Base-by-base conservation (phyloP, 805 yeast genomes). In the Saturnispora besseyi region DNA sequence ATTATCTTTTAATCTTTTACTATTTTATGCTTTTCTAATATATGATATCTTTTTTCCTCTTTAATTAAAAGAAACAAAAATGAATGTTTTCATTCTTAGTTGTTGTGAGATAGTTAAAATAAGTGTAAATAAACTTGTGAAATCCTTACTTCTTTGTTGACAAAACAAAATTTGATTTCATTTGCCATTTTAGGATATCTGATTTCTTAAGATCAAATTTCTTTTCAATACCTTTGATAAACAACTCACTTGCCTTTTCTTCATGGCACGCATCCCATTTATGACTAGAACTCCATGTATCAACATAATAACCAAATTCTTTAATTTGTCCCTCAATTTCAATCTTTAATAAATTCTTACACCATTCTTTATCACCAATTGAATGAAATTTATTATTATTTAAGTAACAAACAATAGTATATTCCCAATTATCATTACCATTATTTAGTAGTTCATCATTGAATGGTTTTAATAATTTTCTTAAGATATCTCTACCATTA, bases 201-300 rank as follows among this genome's bases (percentile, higher is more conserved):
- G 68, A 60, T 37, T 65, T 53, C 26, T 63, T 66, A 81, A 82
- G 78, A 0, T 75, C 75, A n/a, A 72, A 61, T 50, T 61, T 69
- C 0, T 59, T 51, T 49, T 73, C 68, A n/a, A 75, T 59, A 12
- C 68, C 69, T 1, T 57, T 48, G 33, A 66, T 48, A 44, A 69
- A 65, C 42, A 63, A 51, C 46, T 66, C 67, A 18, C 71, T 65
- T 12, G 73, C 63, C 40, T 69, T 65, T 1, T 63, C 57, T 1
- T 70, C 67, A 6, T 74, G 67, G 1, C 60, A 64, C 18, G 66
- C 66, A 45, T 66, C 64, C 76, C 79, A 84, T 40, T 68, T 70
- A 63, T 82, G 87, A 61, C 75, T 78, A 2, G 86, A 75, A 59
- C 93, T 83, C 75, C 81, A 83, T 0, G 96, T 85, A n/a, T 69